Conservation (phyloP, 2,329 filamentous ascomycete species). For the Ophiostoma sp. region DNA sequence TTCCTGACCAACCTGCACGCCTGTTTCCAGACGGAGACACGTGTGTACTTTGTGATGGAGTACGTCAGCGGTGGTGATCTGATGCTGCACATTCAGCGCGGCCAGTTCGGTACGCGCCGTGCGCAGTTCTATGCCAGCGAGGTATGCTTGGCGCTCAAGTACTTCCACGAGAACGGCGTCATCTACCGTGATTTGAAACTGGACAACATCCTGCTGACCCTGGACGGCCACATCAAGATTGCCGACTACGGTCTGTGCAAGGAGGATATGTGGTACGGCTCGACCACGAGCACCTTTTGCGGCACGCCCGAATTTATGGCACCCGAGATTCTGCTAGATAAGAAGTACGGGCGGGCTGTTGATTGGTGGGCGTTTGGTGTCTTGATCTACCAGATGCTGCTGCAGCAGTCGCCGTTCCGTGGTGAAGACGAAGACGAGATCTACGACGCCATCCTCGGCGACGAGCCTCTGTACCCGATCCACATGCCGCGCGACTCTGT, state of each 20-base stretch:
- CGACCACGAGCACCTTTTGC: conserved; percentile 95
- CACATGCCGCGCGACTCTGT: conserved; percentile 98
- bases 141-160: conserved; percentile 94
- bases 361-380: conserved; percentile 99
- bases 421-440: conserved; percentile 99
- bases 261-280: conserved; percentile 99
- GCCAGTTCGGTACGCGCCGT: conserved; percentile 90
- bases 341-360: conserved; percentile 94
- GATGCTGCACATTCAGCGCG: conserved; percentile 97
- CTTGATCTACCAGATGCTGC: conserved; percentile 97
- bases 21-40: conserved; percentile 97
- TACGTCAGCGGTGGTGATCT: conserved; percentile 97
- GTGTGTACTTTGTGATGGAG: conserved; percentile 99
- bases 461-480: conserved; percentile 95
- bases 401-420: conserved; percentile 97
- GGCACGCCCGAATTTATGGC: conserved; percentile 99
- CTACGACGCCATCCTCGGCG: conserved; percentile 95
- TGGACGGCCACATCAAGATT: conserved; percentile 98
- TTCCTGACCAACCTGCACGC: conserved; percentile 94
- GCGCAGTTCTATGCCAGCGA: conserved; percentile 99
- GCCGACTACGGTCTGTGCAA: conserved; percentile 98
- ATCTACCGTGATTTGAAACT: conserved; percentile 98
- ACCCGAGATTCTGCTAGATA: conserved; percentile 95
- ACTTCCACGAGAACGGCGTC: conserved; percentile 98
- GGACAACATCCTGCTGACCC: conserved; percentile 82